These are phyloP conservation scores for Dictyostelium brefeldianum DNA, from an alignment of 78 protist species.

Conservation along the genomic window DNA sequence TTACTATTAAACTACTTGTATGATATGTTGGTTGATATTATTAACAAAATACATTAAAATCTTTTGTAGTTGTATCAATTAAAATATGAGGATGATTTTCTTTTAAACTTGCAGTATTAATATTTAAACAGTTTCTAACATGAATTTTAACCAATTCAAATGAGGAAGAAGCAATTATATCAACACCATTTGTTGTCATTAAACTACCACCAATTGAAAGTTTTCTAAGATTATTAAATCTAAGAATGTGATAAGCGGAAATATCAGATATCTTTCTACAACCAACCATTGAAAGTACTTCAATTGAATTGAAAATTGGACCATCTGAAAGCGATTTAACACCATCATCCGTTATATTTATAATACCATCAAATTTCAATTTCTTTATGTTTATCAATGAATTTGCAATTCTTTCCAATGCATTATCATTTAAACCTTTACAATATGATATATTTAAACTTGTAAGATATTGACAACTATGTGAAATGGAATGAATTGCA, in stretches of 20 bases:
- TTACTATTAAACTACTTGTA: not conserved
- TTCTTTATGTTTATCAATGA: conserved; percentile 32
- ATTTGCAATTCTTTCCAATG: conserved; percentile 65
- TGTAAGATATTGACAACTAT: conserved; percentile 33
- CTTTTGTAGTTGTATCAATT: conserved; percentile 41
- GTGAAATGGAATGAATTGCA: conserved; percentile 62
- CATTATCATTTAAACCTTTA: conserved; percentile 53
- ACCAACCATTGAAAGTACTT: conserved; percentile 58
- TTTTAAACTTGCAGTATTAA: conserved; percentile 22
- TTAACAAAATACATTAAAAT: conserved; percentile 30
- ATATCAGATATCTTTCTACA: conserved; percentile 70
- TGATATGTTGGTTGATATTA: not conserved
- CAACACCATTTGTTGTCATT: conserved; percentile 67
- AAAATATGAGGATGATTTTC: conserved; percentile 64
- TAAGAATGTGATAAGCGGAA: conserved; percentile 46
- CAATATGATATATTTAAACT: conserved; percentile 50
- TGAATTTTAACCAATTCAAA: conserved; percentile 75
- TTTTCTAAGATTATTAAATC: conserved; percentile 38
- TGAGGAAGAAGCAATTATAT: conserved; percentile 49
- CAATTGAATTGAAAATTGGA: not conserved
- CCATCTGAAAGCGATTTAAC: conserved; percentile 51
- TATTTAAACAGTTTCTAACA: conserved; percentile 60
- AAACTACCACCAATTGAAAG: conserved; percentile 69
- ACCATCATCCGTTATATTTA: conserved; percentile 53
- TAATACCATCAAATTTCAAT: conserved; percentile 53